Percentiles rank a stretch among this genome's conserved stretches.
phyloP scores from a whole-genome alignment of 2,329 filamentous ascomycete species.

The Colletotrichum caudatum region DNA sequence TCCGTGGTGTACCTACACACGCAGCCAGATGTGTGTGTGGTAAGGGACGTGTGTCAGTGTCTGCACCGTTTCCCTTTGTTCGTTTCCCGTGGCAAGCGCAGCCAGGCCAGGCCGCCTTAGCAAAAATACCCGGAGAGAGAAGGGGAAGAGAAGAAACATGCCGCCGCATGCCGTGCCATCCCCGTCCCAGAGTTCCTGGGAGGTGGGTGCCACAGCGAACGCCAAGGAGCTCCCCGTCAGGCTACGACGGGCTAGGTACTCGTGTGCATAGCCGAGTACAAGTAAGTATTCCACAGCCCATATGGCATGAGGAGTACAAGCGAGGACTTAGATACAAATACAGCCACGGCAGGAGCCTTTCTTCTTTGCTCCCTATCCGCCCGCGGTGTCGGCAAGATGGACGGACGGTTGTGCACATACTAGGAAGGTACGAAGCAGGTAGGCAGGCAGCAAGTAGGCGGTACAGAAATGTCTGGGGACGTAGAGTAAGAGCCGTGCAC shows the following conservation, averaged over 20 bases:
- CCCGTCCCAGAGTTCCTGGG: constrained; percentile 32
- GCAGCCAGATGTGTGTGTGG: not conserved
- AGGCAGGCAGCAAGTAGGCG: not conserved
- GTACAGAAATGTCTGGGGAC: constrained; percentile 3
- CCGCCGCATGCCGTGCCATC: constrained; percentile 34
- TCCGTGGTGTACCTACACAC: not conserved
- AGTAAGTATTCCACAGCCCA: not conserved
- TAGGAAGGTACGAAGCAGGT: too few species aligned
- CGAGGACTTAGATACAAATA: too few species aligned
- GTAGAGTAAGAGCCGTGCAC: constrained; percentile 22
- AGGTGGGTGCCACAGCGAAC: constrained; percentile 27
- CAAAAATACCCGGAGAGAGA: constrained; percentile 17
- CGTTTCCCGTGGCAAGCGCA: constrained; percentile 17
- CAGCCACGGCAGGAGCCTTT: not conserved
- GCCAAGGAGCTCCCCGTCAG: constrained; percentile 28
- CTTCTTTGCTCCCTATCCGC: not conserved
- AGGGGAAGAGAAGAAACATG: constrained; percentile 31
- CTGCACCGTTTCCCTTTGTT: constrained; percentile 31
- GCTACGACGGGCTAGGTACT: not conserved
- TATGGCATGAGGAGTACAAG: not conserved
- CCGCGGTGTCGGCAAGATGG: too few species aligned
- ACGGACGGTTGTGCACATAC: not conserved
- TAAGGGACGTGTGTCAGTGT: not conserved
- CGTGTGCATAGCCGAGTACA: too few species aligned
- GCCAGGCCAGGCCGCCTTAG: not conserved